Base-by-base conservation (phyloP, 2,329 filamentous ascomycete genomes). In the Pyricularia pennisetigena region DNA sequence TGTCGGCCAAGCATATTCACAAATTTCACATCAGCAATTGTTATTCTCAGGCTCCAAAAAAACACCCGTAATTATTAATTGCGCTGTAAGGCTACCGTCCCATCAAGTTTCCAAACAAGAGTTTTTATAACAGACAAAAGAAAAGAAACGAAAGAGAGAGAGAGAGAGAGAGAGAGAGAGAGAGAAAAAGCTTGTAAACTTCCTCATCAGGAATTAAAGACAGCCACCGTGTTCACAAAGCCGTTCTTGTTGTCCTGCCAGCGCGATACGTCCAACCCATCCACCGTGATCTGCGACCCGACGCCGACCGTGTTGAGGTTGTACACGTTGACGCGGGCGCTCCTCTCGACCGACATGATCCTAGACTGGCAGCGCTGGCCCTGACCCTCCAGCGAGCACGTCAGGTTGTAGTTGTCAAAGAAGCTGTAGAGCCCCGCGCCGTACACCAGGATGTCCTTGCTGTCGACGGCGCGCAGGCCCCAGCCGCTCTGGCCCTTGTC, bases 341-440 rank as follows among this genome's bases (percentile, higher is more conserved):
- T 76, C 10, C 70, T 71, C 71, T 80, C 77, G n/a, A 81, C 70
- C 32, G 76, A 79, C 61, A 78, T 74, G 63, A 79, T 79, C 29
- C 77, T 74, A 2, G 74, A 73, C 73, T 82, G 80, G 74, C 81
- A 82, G 62, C 77, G 76, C 32, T 78, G 76, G 74, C 78, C 12
- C 28, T 76, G 73, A 0, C 74, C 76, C 3, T 78, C 71, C 5
- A 75, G 75, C 23, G 75, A 77, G 72, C 80, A 83, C 49, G 69
- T 68, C 2, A 71, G 81, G 72, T 83, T 81, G 74, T 88, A 86
- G 74, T 86, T 82, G 74, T 86, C 83, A 77, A 89, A 89, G 71
- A 83, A 86, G 35, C 77, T 79, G 77, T 90, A 90, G 32, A 88
- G 74, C 0, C 88, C 88, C 0, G 83, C 85, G 23, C 87, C 87